Evolutionary conservation across 2,329 filamentous ascomycete species (phyloP), one percentile per base, ranked within the genome.

Genomic region (Aspergillus flavus): DNA sequence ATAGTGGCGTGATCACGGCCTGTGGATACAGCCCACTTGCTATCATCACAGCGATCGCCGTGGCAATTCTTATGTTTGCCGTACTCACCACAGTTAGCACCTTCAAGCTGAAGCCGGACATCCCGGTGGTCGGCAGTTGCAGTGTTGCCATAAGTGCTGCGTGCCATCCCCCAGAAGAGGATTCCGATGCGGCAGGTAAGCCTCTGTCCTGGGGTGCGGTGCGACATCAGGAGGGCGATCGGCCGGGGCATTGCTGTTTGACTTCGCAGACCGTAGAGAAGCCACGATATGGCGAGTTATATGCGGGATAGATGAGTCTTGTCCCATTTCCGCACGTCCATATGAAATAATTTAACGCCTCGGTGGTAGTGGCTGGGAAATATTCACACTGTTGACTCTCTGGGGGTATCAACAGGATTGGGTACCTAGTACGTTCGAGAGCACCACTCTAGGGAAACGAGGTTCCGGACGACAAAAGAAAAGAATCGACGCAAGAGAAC

Each of bases 141-240:
- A 57, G 55, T 57, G 23, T 30, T 19, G 55, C 55, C 28, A 41
- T 57, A 12, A 57, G 36, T 26, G 55, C 55, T n/a, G 55, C 36
- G 19, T 57, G 55, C 4, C 55, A 45, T 45, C 55, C 36, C 28
- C 55, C 55, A 6, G 21, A 30, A 21, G 23, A 9, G 6, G 55
- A 57, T 30, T 2, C 19, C 11, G 23, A 41, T 19, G 55, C 23
- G 3, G 55, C 55, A 9, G 34, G 32, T 4, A 57, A 57, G 55
- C 55, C 55, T 12, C 34, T 57, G 5, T 30, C 36, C 28, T 45
- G 36, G 54, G 55, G 55, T 16, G 55, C 36, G 6, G 55, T 57
- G 55, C 10, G 16, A 12, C 21, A 43, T n/a, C 26, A 41, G 55
- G 23, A 43, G 16, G 41, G 19, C 19, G 45, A 48, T 23, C 45